These are phyloP conservation scores for Diaporthe caulivora DNA, from an alignment of 2,329 filamentous ascomycete genomes.

Conservation along the genomic window DNA sequence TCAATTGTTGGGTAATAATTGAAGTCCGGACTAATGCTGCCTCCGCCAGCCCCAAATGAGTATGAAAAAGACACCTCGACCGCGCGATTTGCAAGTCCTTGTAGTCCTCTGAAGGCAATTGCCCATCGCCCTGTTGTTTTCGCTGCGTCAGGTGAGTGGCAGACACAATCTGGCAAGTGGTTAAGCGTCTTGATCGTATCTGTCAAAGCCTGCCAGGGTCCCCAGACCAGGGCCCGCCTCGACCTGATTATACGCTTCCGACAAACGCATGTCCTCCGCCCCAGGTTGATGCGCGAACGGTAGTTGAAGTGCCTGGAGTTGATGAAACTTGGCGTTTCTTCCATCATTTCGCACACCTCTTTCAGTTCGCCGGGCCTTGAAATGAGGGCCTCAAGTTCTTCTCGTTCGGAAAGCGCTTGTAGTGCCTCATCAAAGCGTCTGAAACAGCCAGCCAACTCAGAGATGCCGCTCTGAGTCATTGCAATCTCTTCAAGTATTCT, in stretches of 20 bases:
- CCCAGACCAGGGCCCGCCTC: background rate
- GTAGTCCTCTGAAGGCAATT: slow-evolving; percentile 4
- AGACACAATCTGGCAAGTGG: slow-evolving; percentile 10
- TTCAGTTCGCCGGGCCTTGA: slow-evolving; percentile 13
- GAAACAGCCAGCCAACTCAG: background rate
- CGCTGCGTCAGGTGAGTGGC: background rate
- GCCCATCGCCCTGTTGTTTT: background rate
- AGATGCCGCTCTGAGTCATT: background rate
- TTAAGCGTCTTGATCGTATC: background rate
- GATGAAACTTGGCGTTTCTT: background rate
- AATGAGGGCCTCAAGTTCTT: slow-evolving; percentile 11
- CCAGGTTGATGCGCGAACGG: background rate
- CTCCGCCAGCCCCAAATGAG: slow-evolving; percentile 26
- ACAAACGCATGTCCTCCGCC: slow-evolving; percentile 7
- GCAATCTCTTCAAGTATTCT: background rate
- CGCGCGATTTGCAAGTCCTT: background rate
- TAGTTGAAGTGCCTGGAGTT: background rate
- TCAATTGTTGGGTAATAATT: slow-evolving; percentile 19
- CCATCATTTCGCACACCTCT: background rate
- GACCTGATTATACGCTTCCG: slow-evolving; percentile 9
- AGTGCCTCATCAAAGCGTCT: background rate
- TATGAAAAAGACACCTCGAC: slow-evolving; percentile 24
- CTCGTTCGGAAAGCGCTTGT: background rate
- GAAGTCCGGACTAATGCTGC: slow-evolving; percentile 6
- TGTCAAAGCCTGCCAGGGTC: slow-evolving; percentile 4